Conservation (phyloP, 2,329 filamentous ascomycete genomes). For the Penicillium frequentans region DNA sequence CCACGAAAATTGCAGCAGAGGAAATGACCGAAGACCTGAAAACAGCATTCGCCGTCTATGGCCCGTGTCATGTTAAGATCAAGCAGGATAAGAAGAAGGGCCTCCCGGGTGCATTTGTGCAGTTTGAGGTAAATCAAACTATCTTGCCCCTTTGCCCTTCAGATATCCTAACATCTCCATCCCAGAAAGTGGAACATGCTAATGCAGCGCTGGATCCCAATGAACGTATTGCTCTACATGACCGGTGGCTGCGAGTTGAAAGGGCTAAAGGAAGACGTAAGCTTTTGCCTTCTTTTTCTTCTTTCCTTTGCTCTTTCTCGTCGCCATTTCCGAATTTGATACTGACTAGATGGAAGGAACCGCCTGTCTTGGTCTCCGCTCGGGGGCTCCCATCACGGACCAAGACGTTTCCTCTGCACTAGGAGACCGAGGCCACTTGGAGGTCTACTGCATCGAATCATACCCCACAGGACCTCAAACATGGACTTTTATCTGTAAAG, state of each 20-base stretch:
- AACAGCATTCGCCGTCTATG: constrained; percentile 30
- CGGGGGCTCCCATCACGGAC: constrained; percentile 7
- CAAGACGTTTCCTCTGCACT: constrained; percentile 9
- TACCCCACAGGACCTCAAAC: background rate
- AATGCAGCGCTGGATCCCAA: constrained; percentile 18
- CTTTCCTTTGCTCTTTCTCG: background rate
- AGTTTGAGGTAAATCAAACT: constrained; percentile 35
- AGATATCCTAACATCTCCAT: background rate
- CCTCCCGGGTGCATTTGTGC: constrained; percentile 39
- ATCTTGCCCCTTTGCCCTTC: background rate
- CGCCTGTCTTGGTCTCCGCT: constrained; percentile 17
- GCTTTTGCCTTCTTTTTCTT: background rate
- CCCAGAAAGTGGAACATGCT: constrained; percentile 30
- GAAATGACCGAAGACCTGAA: constrained; percentile 32
- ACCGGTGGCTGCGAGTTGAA: constrained; percentile 20
- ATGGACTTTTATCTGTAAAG: constrained; percentile 13
- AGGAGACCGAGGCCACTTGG: constrained; percentile 14
- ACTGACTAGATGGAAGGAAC: constrained; percentile 13
- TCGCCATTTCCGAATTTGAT: background rate
- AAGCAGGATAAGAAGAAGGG: constrained; percentile 32
- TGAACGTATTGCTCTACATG: constrained; percentile 13
- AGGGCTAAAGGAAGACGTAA: constrained; percentile 20
- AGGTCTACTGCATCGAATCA: constrained; percentile 12
- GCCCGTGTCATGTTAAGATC: constrained; percentile 38
- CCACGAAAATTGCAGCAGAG: constrained; percentile 24